Evolutionary conservation across 139 green algal species (phyloP), one percentile per base, ranked within the genome.

Genomic region (Trebouxia sp.): DNA sequence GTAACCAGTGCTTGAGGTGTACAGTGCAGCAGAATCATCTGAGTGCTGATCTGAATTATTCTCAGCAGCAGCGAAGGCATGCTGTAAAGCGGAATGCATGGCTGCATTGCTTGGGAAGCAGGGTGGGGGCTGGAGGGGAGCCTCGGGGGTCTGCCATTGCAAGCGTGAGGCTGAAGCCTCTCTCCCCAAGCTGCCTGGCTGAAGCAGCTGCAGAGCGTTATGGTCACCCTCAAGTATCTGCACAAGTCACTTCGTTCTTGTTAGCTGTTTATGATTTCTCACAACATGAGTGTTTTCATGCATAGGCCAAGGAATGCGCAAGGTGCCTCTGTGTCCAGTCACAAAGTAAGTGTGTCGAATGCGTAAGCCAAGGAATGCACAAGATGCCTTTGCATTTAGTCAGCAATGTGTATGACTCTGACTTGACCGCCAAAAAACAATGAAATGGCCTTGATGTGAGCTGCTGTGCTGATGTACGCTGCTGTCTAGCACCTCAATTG

Each of bases 1-100:
- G 58, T 69, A 69, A 11, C 58, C 58, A 15, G 58, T 69, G 30
- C 58, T 69, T 39, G 58, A 69, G 15, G 58, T 69, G 8, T 42
- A 69, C 58, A 41, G 22, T 3, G 30, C 58, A 1, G 28, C 58
- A 69, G 58, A 69, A 15, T 69, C 58, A 39, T 69, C 58, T 38
- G 58, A 69, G 6, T 69, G 58, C 30, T 69, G 58, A 39, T 69
- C 58, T 26, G 30, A 69, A 17, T 28, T 69, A 15, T 28, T 30
- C 11, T 69, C 28, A 24, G 30, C 30, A 30, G 58, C 30, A 24
- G 28, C 58, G 24, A 69, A 69, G 58, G 58, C 58, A 1, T 41
- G 58, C 58, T 69, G 58, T 30, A 69, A 17, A 30, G 58, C 58
- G 24, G n/a, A 41, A 2, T 69, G 58, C 58, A 69, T 42, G 24